Percentiles rank a stretch among this genome's conserved stretches.
Evolutionary conservation across 148 eudicot species (phyloP).

Genomic region (Diospyros kaki): DNA sequence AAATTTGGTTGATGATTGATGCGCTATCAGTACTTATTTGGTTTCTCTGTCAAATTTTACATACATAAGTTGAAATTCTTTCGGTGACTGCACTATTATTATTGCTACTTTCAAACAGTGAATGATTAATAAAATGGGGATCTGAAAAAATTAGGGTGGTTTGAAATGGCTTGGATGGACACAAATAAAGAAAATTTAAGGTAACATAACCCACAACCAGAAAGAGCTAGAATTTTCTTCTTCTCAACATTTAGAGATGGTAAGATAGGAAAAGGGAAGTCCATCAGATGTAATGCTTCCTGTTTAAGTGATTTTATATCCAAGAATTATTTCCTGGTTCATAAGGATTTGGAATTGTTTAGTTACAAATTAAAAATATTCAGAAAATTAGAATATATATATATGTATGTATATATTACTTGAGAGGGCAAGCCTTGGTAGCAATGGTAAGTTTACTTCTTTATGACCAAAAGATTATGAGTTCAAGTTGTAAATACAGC

Average conservation of each 20-base stretch:
- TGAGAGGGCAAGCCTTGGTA: too few species aligned
- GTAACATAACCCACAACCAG: background rate
- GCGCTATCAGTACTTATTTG: background rate
- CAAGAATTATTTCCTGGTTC: too few species aligned
- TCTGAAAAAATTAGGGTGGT: background rate
- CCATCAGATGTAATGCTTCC: too few species aligned
- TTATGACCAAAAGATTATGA: too few species aligned
- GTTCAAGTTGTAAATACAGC: background rate
- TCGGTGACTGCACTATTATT: background rate
- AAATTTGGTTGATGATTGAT: background rate
- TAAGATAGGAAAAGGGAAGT: background rate
- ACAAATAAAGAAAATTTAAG: background rate
- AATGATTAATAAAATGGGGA: conserved; percentile 1
- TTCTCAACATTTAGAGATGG: background rate
- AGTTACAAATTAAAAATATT: too few species aligned
- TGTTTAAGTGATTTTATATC: too few species aligned
- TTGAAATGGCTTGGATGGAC: background rate
- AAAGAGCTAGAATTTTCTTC: background rate
- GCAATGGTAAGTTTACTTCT: too few species aligned
- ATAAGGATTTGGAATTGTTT: too few species aligned
- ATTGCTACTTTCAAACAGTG: background rate
- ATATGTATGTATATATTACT: too few species aligned
- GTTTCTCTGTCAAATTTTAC: background rate
- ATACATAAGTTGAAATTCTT: background rate
- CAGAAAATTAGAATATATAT: too few species aligned